phyloP scores from a whole-genome alignment of 2,329 filamentous ascomycete species.

The Erysiphe pulchra region DNA sequence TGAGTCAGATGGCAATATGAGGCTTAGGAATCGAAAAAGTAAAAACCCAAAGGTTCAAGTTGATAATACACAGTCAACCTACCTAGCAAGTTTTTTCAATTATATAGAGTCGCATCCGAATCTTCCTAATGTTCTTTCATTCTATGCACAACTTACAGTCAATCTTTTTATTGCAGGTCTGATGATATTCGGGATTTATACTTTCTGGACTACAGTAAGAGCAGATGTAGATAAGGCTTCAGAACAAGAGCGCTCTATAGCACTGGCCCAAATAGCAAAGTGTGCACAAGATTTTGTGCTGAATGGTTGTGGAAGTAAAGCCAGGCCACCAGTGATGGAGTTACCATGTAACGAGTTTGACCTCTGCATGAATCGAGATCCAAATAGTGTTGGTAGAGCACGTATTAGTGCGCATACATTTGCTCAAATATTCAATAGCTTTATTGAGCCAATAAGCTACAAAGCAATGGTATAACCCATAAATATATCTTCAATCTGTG shows the following conservation, averaged over 20 bases:
- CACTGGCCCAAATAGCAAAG: conserved; percentile 54
- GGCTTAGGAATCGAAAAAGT: conserved; percentile 13
- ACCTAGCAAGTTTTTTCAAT: conserved; percentile 26
- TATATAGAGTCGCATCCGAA: conserved; percentile 39
- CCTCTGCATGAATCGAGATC: conserved; percentile 66
- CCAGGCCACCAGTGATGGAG: conserved; percentile 47
- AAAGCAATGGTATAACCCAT: conserved; percentile 41
- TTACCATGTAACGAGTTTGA: conserved; percentile 57
- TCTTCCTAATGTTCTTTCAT: conserved; percentile 37
- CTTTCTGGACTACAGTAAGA: conserved; percentile 11
- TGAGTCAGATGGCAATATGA: conserved; percentile 11
- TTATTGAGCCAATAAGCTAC: conserved; percentile 71
- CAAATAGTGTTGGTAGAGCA: conserved; percentile 50
- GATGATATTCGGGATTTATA: conserved; percentile 15
- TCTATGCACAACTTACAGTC: conserved; percentile 33
- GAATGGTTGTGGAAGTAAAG: conserved; percentile 46
- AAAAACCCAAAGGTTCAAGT: conserved; percentile 10
- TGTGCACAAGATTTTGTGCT: conserved; percentile 50
- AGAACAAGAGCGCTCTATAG: conserved; percentile 33
- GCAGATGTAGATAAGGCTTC: conserved; percentile 21
- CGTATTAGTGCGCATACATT: conserved; percentile 69
- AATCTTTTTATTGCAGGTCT: conserved; percentile 22
- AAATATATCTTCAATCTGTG: neutral
- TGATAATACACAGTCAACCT: conserved; percentile 8
- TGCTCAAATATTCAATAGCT: conserved; percentile 80